Evolutionary conservation across 441 rosid species (phyloP), one percentile per base, ranked within the genome.

Genomic region (Jatropha multifida): DNA sequence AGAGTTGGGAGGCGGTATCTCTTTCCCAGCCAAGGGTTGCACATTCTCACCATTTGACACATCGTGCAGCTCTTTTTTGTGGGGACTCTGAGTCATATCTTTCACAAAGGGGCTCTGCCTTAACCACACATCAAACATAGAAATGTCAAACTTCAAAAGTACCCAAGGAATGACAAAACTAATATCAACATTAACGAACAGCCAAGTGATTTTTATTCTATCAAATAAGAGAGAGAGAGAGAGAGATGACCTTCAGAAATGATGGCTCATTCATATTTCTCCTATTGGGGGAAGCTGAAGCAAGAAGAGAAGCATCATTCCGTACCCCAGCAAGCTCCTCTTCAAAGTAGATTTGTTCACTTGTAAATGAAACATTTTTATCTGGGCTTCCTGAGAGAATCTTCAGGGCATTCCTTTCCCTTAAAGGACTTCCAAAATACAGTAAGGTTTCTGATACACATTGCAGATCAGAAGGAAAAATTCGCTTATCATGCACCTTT

Each of bases 191-290:
- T 74, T 61, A 69, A 58, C 32, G 62, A 71, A 76, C 52, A 84
- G 75, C 32, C 52, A 27, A 70, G 48, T 27, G 18, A 71, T 59
- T 63, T 18, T 37, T 52, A 32, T 32, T 17, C 10, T 26, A 52
- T 65, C 48, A n/a, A 72, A 67, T 54, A 59, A 73, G 76, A 76
- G 72, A n/a, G 72, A 60, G 68, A 77, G 65, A 74, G 67, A 77
- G 60, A 60, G 72, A 75, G 69, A 79, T 84, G 8, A 60, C 67
- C 69, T 90, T 90, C 90, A 86, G 81, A 58, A 74, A 75, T 38
- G 85, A 81, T 54, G 74, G 44, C 70, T 79, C 81, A 74, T 74
- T 75, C 73, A 71, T 48, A 76, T 20, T 59, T 51, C 73, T 79
- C 73, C 69, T 79, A 71, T 69, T 51, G 67, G 78, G 67, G 65